Base-by-base conservation (phyloP, 805 yeast genomes). In the Candida taoyuanica region DNA sequence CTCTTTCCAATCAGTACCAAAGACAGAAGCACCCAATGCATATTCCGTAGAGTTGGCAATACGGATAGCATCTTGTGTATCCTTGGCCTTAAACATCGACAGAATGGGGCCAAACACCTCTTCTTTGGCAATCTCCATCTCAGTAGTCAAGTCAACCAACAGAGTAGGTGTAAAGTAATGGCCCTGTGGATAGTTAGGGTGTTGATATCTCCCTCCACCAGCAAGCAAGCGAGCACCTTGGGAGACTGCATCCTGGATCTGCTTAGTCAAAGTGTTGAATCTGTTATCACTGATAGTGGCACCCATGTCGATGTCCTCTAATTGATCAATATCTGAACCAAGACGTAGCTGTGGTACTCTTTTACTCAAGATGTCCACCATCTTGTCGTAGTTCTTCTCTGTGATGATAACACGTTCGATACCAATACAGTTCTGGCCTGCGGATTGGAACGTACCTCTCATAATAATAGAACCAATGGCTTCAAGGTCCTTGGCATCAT, bases 361-460 rank as follows among this genome's bases (percentile, higher is more conserved):
- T 23, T 68, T 60, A 2, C 71, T 49, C 30, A 93, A 65, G 8
- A 76, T 73, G 0, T 64, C 62, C 2, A 81, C 80, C 29, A 93
- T 62, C 30, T 62, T 53, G 17, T 76, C 81, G 62, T 93, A 89
- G 19, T 78, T 75, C 29, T 67, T 66, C 5, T 83, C 84, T 31
- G 86, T 70, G 26, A 89, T 87, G 46, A 93, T 81, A 6, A 93
- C 94, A 41, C 98, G 73, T 64, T 93, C 99, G 38, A 93, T 85
- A 27, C 99, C 98, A 54, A 93, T 93, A 65, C 99, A 93, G 59
- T 93, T 93, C 64, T 93, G 99, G 11, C 99, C 99, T 0, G 96
- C 85, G 37, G 95, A 84, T 64, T 93, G 99, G 67, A 91, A 93
- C 1, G 96, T 82, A 25, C 98, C 99, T 55, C 99, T 73, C 82